Conservation (phyloP, 2,329 filamentous ascomycete genomes). For the Rhexocercosporidium sp. region DNA sequence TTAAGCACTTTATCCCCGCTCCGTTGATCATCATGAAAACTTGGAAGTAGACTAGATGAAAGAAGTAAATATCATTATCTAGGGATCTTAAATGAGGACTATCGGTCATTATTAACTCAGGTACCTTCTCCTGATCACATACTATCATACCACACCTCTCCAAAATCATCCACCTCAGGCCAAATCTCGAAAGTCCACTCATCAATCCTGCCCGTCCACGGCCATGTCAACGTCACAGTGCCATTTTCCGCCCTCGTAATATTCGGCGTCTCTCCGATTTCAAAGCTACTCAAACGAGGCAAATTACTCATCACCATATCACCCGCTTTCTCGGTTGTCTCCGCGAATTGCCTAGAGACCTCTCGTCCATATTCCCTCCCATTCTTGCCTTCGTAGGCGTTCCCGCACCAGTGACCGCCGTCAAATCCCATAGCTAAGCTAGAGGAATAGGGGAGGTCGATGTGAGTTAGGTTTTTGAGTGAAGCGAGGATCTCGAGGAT, state of each 20-base stretch:
- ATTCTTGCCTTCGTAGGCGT: constrained; percentile 16
- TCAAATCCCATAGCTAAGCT: constrained; percentile 13
- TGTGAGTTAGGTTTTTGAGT: constrained; percentile 16
- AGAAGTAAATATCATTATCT: too few species aligned
- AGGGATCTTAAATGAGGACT: too few species aligned
- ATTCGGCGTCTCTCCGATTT: constrained; percentile 1
- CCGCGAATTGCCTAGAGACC: background rate
- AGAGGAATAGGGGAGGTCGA: constrained; percentile 7
- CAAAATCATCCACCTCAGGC: constrained; percentile 7
- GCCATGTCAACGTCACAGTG: constrained; percentile 12
- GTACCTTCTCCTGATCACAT: background rate
- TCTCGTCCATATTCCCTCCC: constrained; percentile 13
- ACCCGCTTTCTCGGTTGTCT: constrained; percentile 7
- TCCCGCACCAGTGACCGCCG: constrained; percentile 14
- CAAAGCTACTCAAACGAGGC: background rate
- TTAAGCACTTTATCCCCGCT: too few species aligned
- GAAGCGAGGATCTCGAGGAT: background rate
- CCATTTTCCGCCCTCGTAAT: background rate
- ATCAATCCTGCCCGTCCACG: constrained; percentile 20
- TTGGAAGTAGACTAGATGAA: too few species aligned
- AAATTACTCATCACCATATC: constrained; percentile 11
- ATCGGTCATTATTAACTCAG: too few species aligned
- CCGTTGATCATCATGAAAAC: too few species aligned
- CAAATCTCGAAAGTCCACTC: constrained; percentile 14
- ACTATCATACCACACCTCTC: background rate